phyloP scores from a whole-genome alignment of 768 basidiomycete species.

The Pholiota conissans region DNA sequence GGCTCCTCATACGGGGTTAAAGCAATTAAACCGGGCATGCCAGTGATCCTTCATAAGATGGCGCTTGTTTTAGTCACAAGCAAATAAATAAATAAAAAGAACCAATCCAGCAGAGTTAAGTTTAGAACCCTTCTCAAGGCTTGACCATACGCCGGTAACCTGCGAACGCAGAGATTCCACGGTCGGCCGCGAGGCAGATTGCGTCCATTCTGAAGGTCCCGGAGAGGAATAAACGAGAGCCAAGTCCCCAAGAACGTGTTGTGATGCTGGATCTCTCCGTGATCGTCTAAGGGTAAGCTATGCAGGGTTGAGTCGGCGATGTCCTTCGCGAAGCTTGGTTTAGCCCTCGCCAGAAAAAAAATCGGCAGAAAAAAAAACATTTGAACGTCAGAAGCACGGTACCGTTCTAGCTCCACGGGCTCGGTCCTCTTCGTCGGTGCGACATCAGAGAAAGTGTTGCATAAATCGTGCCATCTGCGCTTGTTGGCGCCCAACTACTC shows the following conservation, averaged over 20 bases:
- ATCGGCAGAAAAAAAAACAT: neutral
- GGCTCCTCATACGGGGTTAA: neutral
- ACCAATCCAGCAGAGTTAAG: conserved; percentile 2
- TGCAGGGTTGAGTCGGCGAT: neutral
- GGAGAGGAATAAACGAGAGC: neutral
- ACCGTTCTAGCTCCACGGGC: neutral
- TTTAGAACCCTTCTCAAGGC: neutral
- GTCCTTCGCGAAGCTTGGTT: neutral
- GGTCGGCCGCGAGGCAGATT: neutral
- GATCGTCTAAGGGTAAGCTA: neutral
- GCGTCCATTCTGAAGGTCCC: neutral
- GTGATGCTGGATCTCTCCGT: neutral
- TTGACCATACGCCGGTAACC: neutral
- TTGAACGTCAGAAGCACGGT: neutral
- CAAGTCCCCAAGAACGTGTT: neutral
- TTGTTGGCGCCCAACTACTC: neutral
- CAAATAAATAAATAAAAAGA: neutral
- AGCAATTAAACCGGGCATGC: neutral
- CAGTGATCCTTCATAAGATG: conserved; percentile 7
- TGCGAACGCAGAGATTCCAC: neutral
- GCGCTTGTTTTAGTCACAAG: neutral
- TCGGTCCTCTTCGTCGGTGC: neutral
- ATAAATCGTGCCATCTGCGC: neutral
- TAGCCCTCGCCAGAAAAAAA: neutral
- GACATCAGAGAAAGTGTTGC: neutral